Percentiles rank a stretch among this genome's conserved stretches.
phyloP scores from a whole-genome alignment of 2,329 filamentous ascomycete species.

The Diplocarpon rosae region DNA sequence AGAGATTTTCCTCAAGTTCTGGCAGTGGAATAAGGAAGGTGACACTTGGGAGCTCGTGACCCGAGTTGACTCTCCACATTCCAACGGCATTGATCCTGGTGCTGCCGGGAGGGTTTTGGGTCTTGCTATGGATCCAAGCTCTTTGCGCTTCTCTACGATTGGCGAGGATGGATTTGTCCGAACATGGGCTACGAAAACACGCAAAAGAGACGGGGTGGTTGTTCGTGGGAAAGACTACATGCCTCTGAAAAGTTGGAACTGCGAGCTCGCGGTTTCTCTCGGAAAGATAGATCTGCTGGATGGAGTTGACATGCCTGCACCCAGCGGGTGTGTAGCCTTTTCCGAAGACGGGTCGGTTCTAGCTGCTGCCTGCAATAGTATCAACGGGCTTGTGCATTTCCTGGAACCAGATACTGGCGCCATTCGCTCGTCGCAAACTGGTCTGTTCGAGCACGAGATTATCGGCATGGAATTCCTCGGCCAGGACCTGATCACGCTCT shows the following conservation, averaged over 20 bases:
- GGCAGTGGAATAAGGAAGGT: slow-evolving; percentile 52
- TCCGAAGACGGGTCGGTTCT: slow-evolving; percentile 77
- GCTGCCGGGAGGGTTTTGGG: slow-evolving; percentile 53
- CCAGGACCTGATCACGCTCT: slow-evolving; percentile 64
- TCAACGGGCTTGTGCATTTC: slow-evolving; percentile 57
- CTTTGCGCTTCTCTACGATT: slow-evolving; percentile 69
- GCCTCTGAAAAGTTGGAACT: slow-evolving; percentile 65
- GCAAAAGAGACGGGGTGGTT: slow-evolving; percentile 56
- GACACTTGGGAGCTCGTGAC: slow-evolving; percentile 65
- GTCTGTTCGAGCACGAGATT: slow-evolving; percentile 54
- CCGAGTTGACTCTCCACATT: slow-evolving; percentile 75
- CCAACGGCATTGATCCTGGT: slow-evolving; percentile 38
- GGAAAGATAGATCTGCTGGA: slow-evolving; percentile 30
- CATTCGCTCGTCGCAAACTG: slow-evolving; percentile 55
- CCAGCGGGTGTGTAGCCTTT: slow-evolving; percentile 57
- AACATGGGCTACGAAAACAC: slow-evolving; percentile 67
- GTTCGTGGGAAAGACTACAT: slow-evolving; percentile 46
- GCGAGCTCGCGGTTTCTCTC: slow-evolving; percentile 45
- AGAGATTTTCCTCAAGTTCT: slow-evolving; percentile 85
- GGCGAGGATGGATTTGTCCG: slow-evolving; percentile 70
- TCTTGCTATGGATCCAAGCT: slow-evolving; percentile 58
- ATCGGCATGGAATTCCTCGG: slow-evolving; percentile 61
- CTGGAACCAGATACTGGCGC: slow-evolving; percentile 61
- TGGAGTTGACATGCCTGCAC: slow-evolving; percentile 4
- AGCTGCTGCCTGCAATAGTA: slow-evolving; percentile 52